Conservation (phyloP, 1,284 basidiomycete species). For the Boletellus deceptivus region DNA sequence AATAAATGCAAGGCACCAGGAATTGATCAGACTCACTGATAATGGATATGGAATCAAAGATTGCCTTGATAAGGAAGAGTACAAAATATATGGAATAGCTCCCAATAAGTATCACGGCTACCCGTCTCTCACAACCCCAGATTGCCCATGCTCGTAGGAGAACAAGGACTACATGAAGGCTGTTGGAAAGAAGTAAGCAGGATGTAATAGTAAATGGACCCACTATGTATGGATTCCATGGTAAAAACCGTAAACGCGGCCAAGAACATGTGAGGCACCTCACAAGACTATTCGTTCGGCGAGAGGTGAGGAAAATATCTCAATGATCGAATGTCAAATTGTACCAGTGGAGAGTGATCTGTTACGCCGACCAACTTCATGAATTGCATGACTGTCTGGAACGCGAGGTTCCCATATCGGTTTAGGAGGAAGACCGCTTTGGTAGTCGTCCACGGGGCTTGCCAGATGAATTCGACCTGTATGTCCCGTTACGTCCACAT, state of each 20-base stretch:
- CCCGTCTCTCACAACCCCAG: not conserved
- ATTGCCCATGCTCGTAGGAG: not conserved
- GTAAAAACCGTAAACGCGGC: not conserved
- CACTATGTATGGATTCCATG: not conserved
- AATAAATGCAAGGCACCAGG: not conserved
- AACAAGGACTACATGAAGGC: not conserved
- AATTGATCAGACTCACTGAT: not conserved
- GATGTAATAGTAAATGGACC: not conserved
- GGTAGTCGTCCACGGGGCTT: not conserved
- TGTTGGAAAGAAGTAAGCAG: not conserved
- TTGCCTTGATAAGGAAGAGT: not conserved
- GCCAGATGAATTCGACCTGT: not conserved
- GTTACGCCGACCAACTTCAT: not conserved
- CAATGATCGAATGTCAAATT: not conserved
- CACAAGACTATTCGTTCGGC: not conserved
- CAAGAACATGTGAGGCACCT: not conserved
- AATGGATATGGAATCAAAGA: not conserved
- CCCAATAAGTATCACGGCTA: not conserved
- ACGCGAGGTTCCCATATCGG: not conserved
- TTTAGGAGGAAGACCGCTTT: not conserved
- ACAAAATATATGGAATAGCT: not conserved
- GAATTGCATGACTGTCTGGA: not conserved
- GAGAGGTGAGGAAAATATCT: not conserved
- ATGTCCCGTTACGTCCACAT: slow-evolving; percentile 78
- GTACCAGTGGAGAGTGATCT: not conserved